phyloP scores from a whole-genome alignment of 805 yeast species.

The Monosporozyma aerobia region DNA sequence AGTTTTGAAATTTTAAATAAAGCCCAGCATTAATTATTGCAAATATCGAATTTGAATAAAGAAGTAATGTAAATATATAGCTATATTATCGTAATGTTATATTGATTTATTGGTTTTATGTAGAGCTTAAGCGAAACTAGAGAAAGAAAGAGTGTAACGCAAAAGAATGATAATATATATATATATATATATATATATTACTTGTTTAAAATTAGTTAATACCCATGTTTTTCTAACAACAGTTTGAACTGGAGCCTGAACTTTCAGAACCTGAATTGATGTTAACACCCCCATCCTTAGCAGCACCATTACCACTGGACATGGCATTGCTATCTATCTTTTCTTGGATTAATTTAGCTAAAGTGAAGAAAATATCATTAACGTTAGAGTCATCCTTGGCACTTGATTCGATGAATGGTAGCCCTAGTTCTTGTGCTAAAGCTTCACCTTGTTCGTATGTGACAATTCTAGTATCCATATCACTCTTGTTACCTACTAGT shows the following conservation, averaged over 20 bases:
- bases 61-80: neutral
- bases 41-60: neutral
- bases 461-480: conserved; percentile 80
- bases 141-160: neutral
- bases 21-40: neutral
- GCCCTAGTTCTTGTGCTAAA: conserved; percentile 74
- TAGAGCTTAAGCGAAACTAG: neutral
- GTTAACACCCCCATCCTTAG: conserved; percentile 38
- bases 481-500: conserved; percentile 93
- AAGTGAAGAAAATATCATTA: conserved; percentile 80
- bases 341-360: conserved; percentile 80
- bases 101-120: neutral
- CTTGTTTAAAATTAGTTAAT: neutral
- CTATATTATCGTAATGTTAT: neutral
- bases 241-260: conserved; percentile 42
- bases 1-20: neutral
- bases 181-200: neutral
- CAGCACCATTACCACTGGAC: conserved; percentile 40
- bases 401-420: conserved; percentile 91
- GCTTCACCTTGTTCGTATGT: conserved; percentile 84
- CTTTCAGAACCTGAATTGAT: conserved; percentile 38
- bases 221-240: conserved; percentile 35
- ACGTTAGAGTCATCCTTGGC: conserved; percentile 92
- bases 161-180: neutral
- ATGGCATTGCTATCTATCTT: conserved; percentile 41